phyloP scores from a whole-genome alignment of 2,329 filamentous ascomycete species.

The Colletotrichum eleusines region DNA sequence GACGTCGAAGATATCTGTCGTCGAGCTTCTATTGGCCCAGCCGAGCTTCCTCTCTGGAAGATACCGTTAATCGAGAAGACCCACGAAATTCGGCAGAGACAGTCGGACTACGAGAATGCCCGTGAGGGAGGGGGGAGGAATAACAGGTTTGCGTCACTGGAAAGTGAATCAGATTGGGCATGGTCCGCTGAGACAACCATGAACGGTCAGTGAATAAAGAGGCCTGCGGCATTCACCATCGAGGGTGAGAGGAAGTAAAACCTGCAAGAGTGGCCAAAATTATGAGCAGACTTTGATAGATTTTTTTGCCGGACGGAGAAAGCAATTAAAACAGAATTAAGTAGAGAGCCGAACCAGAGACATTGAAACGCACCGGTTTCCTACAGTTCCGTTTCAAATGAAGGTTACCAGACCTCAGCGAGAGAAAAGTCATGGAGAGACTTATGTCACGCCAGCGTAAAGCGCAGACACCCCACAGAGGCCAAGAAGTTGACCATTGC shows the following conservation, averaged over 20 bases:
- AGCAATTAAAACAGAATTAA: background rate
- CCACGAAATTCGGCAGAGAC: background rate
- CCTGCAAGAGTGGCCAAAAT: background rate
- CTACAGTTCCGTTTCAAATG: background rate
- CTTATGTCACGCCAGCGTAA: background rate
- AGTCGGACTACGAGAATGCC: background rate
- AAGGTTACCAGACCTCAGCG: background rate
- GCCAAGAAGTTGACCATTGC: too few relatives aligned
- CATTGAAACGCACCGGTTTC: background rate
- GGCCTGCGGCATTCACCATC: too few relatives aligned
- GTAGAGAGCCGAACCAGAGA: background rate
- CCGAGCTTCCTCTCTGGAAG: constrained; percentile 4
- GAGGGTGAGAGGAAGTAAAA: background rate
- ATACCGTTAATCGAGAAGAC: background rate
- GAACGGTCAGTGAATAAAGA: background rate
- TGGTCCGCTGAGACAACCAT: background rate
- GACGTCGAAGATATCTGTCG: background rate
- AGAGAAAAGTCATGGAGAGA: too few relatives aligned
- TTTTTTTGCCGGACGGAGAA: fast-evolving
- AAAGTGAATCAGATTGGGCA: background rate
- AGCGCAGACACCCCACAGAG: background rate
- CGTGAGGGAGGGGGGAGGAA: background rate
- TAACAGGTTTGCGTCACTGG: background rate
- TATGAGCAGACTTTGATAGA: background rate
- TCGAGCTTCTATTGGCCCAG: background rate